Evolutionary conservation across 129 eudicot species (phyloP), one percentile per base, ranked within the genome.

Genomic region (Chrysanthemum makinoi): DNA sequence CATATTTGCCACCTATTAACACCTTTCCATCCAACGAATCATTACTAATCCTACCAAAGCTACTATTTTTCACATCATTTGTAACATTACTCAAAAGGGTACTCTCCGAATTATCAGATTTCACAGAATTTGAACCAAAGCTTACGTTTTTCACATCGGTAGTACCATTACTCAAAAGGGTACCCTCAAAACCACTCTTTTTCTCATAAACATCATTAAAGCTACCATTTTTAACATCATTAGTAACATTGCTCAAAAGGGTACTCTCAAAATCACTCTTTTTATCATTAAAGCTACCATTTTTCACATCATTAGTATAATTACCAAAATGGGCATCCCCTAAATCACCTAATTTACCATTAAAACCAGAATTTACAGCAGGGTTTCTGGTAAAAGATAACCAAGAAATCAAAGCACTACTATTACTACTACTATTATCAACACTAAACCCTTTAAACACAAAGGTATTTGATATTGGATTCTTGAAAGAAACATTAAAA

Each of bases 401-500:
- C 94, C 94, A 90, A 16, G 82, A 76, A 62, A 65, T 62, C 70
- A 72, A 13, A 66, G 88, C 59, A 60, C 62, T 73, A 50, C 55
- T 61, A 78, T 75, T 84, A 48, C 61, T 70, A 62, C 62, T 72
- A 44, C 49, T 58, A 74, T 77, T 83, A 50, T 57, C 69, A 64
- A 44, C 71, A 66, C 53, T 70, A 44, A 81, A 79, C 60, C 88
- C 87, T 73, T 70, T 83, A 76, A 80, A 82, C 7, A 82, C 48
- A 57, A 69, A 73, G 5, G 82, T 78, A 79, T 72, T 78, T 15
- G 82, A 72, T 50, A 85, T 65, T 17, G 95, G 86, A 76, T 76
- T 81, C 60, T 83, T 85, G 28, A 75, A 85, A 8, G 95, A 81
- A 28, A 81, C 39, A 83, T 77, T 81, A 18, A 77, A 85, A 64